Conservation (phyloP, 371 early-diverging fungal genomes). For the Nematocida sp. region DNA sequence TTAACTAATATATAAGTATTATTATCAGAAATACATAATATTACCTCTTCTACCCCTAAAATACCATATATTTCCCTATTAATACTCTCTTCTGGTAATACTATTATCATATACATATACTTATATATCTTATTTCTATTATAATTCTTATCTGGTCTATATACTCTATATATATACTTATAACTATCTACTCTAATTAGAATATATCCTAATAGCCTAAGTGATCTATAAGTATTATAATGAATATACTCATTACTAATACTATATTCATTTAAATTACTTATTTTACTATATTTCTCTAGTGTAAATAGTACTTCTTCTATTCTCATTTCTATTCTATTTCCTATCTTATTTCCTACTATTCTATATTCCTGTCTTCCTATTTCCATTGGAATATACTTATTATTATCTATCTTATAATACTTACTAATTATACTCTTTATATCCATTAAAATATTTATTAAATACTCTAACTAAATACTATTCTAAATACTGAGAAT, state of each 20-base stretch:
- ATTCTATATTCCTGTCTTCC: slow-evolving; percentile 37
- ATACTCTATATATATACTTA: slow-evolving; percentile 9
- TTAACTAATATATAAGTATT: slow-evolving; percentile 1
- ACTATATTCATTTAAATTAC: background rate
- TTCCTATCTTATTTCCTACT: slow-evolving; percentile 11
- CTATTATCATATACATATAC: background rate
- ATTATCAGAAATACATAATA: slow-evolving; percentile 7
- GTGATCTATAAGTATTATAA: slow-evolving; percentile 1
- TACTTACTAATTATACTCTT: background rate
- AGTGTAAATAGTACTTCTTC: slow-evolving; percentile 43
- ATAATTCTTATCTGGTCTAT: slow-evolving; percentile 31
- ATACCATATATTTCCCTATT: background rate
- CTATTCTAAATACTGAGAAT: slow-evolving; percentile 11
- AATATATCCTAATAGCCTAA: slow-evolving; percentile 27
- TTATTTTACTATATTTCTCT: background rate
- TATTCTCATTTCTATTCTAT: background rate
- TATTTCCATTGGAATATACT: slow-evolving; percentile 29
- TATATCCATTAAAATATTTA: background rate
- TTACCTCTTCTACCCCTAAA: background rate
- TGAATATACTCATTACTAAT: background rate
- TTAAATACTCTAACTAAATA: too few species aligned
- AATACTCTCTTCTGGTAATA: background rate
- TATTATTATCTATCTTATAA: background rate
- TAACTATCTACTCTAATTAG: background rate
- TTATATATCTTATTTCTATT: slow-evolving; percentile 3